These are phyloP conservation scores for Neoscytalidium dimidiatum DNA, from an alignment of 2,329 filamentous ascomycete genomes.

Conservation along the genomic window DNA sequence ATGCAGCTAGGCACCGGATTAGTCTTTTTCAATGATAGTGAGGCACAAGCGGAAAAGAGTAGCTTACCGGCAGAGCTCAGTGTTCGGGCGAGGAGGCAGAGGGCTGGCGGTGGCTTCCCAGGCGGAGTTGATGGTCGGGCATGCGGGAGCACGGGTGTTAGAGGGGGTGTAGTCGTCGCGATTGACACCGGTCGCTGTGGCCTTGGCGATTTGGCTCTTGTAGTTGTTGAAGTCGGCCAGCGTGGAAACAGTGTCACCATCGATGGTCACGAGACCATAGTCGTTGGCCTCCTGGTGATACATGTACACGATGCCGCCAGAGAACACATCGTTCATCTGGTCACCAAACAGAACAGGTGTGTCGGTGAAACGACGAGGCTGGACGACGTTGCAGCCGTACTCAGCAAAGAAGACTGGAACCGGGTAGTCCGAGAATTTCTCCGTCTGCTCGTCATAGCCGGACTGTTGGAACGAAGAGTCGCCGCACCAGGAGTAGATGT, in stretches of 20 bases:
- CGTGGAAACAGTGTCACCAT: conserved; percentile 62
- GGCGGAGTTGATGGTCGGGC: conserved; percentile 65
- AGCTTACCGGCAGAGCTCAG: conserved; percentile 65
- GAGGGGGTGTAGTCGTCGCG: conserved; percentile 69
- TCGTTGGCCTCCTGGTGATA: conserved; percentile 92
- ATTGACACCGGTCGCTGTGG: conserved; percentile 66
- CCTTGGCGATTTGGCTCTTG: conserved; percentile 68
- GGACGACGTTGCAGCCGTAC: conserved; percentile 86
- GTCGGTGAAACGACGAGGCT: conserved; percentile 80
- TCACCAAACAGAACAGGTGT: conserved; percentile 76
- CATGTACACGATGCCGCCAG: conserved; percentile 98
- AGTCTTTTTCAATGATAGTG: no score
- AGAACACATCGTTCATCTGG: conserved; percentile 85
- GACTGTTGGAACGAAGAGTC: conserved; percentile 74
- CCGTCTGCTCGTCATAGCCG: conserved; percentile 77
- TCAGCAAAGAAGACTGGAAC: conserved; percentile 98
- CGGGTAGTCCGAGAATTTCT: conserved; percentile 86
- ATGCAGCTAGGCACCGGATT: conserved; percentile 64
- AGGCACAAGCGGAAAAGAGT: neutral
- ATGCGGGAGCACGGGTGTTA: conserved; percentile 68
- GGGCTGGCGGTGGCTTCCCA: conserved; percentile 69
- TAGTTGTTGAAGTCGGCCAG: conserved; percentile 75
- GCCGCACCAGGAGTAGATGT: conserved; percentile 99
- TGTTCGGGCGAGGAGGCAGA: conserved; percentile 82
- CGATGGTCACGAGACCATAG: conserved; percentile 74